These are phyloP conservation scores for Boletus semigastroideus DNA, from an alignment of 1,284 basidiomycete genomes.

Conservation along the genomic window DNA sequence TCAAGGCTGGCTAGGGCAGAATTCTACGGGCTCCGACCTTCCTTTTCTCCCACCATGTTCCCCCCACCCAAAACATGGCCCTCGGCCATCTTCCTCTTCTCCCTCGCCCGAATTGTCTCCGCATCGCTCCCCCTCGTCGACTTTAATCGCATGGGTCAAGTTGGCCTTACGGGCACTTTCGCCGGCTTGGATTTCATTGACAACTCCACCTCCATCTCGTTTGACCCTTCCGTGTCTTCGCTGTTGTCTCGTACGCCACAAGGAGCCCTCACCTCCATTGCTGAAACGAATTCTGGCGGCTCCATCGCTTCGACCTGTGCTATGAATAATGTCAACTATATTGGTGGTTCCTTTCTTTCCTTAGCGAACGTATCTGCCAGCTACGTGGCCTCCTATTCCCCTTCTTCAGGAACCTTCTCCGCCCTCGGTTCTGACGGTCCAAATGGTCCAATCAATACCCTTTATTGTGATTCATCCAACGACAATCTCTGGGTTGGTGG, in stretches of 20 bases:
- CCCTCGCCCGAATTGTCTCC: slow-evolving; percentile 39
- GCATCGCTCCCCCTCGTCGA: slow-evolving; percentile 80
- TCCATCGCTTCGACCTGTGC: slow-evolving; percentile 64
- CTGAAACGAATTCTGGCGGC: slow-evolving; percentile 70
- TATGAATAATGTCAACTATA: slow-evolving; percentile 63
- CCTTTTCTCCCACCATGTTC: slow-evolving; percentile 9
- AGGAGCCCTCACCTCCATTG: slow-evolving; percentile 63
- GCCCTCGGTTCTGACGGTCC: slow-evolving; percentile 60
- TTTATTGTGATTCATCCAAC: slow-evolving; percentile 80
- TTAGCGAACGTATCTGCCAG: slow-evolving; percentile 54
- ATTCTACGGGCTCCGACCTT: slow-evolving; percentile 9
- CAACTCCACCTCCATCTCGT: slow-evolving; percentile 51
- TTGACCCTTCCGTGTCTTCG: slow-evolving; percentile 68
- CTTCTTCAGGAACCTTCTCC: slow-evolving; percentile 57
- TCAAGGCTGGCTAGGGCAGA: slow-evolving; percentile 7
- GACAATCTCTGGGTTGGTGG: slow-evolving; percentile 87
- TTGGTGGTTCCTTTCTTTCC: slow-evolving; percentile 77
- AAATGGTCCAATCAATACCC: slow-evolving; percentile 69
- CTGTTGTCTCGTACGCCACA: slow-evolving; percentile 64
- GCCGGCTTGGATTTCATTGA: slow-evolving; percentile 79
- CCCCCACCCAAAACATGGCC: slow-evolving; percentile 12
- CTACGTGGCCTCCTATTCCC: slow-evolving; percentile 75
- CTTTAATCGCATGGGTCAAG: slow-evolving; percentile 87
- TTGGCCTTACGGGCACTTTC: slow-evolving; percentile 85
- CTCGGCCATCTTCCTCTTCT: slow-evolving; percentile 17